These are phyloP conservation scores for Linanthus parryae DNA, from an alignment of 148 eudicot genomes.

Conservation along the genomic window DNA sequence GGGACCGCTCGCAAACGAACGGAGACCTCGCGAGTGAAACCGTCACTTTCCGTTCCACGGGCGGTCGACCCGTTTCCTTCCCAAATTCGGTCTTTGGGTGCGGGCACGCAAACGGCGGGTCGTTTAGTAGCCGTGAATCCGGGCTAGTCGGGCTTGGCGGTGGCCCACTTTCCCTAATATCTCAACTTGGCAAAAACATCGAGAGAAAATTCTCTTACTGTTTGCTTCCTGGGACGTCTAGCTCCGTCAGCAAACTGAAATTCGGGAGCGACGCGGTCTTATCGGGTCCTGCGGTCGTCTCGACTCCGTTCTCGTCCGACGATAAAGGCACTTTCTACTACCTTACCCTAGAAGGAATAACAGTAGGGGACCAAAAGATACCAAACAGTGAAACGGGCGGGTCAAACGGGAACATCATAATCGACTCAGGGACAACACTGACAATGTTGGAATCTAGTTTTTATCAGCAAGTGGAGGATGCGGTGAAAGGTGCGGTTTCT, in stretches of 20 bases:
- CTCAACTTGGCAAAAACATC: constrained; percentile 23
- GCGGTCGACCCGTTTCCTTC: background rate
- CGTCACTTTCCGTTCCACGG: background rate
- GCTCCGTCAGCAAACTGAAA: constrained; percentile 20
- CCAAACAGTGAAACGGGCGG: background rate
- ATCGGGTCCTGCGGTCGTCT: constrained; percentile 6
- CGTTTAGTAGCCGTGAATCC: constrained; percentile 17
- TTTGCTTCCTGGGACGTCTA: constrained; percentile 8
- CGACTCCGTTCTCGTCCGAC: constrained; percentile 10
- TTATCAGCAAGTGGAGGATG: constrained; percentile 17
- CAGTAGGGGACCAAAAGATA: constrained; percentile 14
- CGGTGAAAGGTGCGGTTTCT: constrained; percentile 15
- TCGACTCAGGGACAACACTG: constrained; percentile 34
- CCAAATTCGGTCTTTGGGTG: constrained; percentile 29
- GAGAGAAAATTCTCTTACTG: constrained; percentile 39
- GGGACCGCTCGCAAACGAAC: background rate
- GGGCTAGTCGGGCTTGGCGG: constrained; percentile 41
- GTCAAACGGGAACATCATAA: constrained; percentile 18
- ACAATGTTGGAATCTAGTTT: constrained; percentile 19
- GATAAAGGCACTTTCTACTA: constrained; percentile 9
- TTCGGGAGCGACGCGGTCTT: constrained; percentile 14
- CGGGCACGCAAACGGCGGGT: constrained; percentile 30
- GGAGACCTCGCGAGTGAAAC: background rate
- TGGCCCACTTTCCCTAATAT: constrained; percentile 34
- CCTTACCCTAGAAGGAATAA: constrained; percentile 22